A percentile compares a stretch with the other conserved stretches of the same genome.
Conservation (phyloP, 345 rosid genomes). For the Eucalyptus pauciflora region DNA sequence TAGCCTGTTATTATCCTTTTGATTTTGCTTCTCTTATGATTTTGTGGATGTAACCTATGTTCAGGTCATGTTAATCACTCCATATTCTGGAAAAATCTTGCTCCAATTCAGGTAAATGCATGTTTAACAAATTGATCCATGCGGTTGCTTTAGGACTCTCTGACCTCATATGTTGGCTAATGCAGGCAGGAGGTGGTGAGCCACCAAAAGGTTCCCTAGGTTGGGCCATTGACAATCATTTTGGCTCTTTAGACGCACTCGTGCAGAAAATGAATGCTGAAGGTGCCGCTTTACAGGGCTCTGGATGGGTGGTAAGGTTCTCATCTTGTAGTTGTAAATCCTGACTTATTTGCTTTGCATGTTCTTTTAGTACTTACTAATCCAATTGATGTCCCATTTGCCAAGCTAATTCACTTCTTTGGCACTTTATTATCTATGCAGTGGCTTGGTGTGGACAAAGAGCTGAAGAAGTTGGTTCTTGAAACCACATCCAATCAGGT, state of each 20-base stretch:
- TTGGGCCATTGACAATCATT: constrained; percentile 60
- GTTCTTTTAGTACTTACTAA: neutral
- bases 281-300: constrained; percentile 96
- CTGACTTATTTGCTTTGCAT: neutral
- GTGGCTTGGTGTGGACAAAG: constrained; percentile 96
- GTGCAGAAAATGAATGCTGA: constrained; percentile 75
- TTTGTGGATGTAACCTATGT: neutral
- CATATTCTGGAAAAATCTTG: constrained; percentile 87
- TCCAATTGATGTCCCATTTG: neutral
- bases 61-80: constrained; percentile 93
- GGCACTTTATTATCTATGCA: neutral
- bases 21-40: neutral
- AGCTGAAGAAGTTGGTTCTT: constrained; percentile 68
- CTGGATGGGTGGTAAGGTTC: constrained; percentile 94
- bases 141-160: neutral
- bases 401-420: neutral
- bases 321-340: neutral
- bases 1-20: neutral
- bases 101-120: constrained; percentile 52
- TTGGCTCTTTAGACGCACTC: constrained; percentile 75
- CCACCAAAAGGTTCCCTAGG: constrained; percentile 76
- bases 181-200: constrained; percentile 92
- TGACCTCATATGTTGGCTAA: neutral
- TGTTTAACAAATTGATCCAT: neutral
- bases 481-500: constrained; percentile 97